These are phyloP conservation scores for Solanum boliviense DNA, from an alignment of 257 asterid species.

Conservation along the genomic window DNA sequence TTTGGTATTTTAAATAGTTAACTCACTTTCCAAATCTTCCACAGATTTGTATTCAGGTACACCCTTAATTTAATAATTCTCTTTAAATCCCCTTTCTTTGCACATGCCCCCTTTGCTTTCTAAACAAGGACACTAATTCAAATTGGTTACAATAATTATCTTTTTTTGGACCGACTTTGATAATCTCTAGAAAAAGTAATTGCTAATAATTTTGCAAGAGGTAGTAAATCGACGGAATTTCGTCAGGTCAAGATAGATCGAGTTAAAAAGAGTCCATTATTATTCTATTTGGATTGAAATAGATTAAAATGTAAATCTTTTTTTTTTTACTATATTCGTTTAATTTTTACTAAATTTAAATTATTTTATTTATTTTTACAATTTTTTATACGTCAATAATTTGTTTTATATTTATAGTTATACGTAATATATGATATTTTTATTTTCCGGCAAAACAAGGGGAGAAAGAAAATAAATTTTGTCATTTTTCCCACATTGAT, in stretches of 20 bases:
- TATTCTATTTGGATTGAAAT: not conserved
- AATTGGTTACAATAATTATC: not conserved
- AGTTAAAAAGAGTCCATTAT: not conserved
- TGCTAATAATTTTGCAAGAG: not conserved
- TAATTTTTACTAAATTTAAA: no score
- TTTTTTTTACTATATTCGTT: not conserved
- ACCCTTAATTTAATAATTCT: not conserved
- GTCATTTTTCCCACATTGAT: not conserved
- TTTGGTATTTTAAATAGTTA: not conserved
- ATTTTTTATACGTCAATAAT: no score
- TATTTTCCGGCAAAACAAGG: not conserved
- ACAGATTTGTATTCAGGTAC: not conserved
- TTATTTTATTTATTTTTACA: no score
- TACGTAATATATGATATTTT: not conserved
- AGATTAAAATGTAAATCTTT: not conserved
- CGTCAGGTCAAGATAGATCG: not conserved
- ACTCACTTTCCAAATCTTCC: not conserved
- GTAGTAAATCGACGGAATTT: not conserved
- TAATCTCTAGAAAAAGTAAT: not conserved
- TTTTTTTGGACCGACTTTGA: not conserved
- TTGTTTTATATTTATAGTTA: not conserved
- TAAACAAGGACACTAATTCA: not conserved
- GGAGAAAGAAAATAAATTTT: not conserved
- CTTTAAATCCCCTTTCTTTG: not conserved
- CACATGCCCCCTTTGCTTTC: not conserved